Conservation (phyloP, 2,329 filamentous ascomycete genomes). For the Apiospora malaysiana region DNA sequence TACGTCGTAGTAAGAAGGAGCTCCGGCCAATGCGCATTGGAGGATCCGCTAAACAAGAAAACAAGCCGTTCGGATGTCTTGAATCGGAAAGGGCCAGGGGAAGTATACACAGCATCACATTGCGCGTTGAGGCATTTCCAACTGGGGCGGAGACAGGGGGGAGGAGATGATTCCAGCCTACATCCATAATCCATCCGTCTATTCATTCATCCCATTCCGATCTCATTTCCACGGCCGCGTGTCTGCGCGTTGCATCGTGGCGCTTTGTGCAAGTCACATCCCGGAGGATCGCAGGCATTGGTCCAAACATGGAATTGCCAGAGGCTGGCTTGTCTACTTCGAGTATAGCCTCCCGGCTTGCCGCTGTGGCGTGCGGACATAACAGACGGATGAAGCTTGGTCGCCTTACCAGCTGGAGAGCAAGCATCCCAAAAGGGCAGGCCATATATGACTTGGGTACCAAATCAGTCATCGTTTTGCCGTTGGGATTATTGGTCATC, state of each 20-base stretch:
- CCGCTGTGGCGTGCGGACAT: conserved; percentile 12
- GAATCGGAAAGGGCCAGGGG: neutral
- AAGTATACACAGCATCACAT: neutral
- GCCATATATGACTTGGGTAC: neutral
- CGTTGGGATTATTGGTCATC: neutral
- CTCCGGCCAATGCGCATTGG: neutral
- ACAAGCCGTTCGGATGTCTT: neutral
- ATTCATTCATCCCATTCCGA: neutral
- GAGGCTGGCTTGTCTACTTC: neutral
- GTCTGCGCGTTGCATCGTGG: neutral
- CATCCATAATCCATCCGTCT: neutral
- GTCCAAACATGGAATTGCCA: neutral
- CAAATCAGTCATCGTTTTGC: neutral
- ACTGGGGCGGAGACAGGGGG: neutral
- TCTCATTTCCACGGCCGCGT: neutral
- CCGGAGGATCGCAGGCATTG: conserved; percentile 4
- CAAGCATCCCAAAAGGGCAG: neutral
- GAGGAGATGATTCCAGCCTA: neutral
- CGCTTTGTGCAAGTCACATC: neutral
- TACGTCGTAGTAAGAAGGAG: neutral
- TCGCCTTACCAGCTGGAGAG: neutral
- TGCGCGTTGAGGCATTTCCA: neutral
- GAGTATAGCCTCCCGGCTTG: conserved; percentile 2
- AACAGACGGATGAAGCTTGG: neutral
- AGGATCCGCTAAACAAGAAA: neutral